Base-by-base conservation (phyloP, 2,329 filamentous ascomycete species). In the Simplicillium aogashimaense region DNA sequence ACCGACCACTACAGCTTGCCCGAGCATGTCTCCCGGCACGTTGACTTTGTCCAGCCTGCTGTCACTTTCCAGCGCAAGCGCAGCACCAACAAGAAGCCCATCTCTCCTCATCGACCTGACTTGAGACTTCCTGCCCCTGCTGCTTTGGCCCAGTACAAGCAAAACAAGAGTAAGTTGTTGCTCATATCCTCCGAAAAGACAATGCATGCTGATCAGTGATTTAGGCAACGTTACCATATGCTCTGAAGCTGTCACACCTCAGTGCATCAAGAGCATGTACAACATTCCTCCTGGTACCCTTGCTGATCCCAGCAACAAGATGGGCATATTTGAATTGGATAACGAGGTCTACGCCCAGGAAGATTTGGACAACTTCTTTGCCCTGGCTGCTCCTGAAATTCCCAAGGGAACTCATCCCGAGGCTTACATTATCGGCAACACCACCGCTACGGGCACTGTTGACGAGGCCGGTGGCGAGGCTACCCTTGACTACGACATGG, bases 161-260 rank as follows among this genome's bases (percentile, higher is more conserved):
- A n/a, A 8, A 17, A 31, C 16, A 14, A 10, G 11, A n/a, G 15
- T 32, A 9, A 12, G 9, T 12, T 4, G 11, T n/a, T 13, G n/a
- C 31, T 34, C 29, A 17, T 11, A 32, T 36, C 8, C 28, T 37
- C 12, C 33, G 35, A 30, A 36, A 29, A 6, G 20, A 25, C 10
- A 6, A 37, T 13, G 11, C 35, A 12, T 15, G 11, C 30, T 32
- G 30, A 25, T 9, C 20, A 6, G 6, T 12, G 30, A 4, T 12
- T 6, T n/a, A 13, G 30, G 13, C 5, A 7, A 13, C 30, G 13
- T 32, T 5, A n/a, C 30, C 30, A 15, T 13, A 6, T 79, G 76
- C 50, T 66, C 72, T 46, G 55, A 58, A 13, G 66, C 70, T 50
- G 75, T 78, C 46, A 77, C 72, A 1, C 70, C 72, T 1, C 65